phyloP scores from a whole-genome alignment of 2,329 filamentous ascomycete species.

The Hysterium pulicare region DNA sequence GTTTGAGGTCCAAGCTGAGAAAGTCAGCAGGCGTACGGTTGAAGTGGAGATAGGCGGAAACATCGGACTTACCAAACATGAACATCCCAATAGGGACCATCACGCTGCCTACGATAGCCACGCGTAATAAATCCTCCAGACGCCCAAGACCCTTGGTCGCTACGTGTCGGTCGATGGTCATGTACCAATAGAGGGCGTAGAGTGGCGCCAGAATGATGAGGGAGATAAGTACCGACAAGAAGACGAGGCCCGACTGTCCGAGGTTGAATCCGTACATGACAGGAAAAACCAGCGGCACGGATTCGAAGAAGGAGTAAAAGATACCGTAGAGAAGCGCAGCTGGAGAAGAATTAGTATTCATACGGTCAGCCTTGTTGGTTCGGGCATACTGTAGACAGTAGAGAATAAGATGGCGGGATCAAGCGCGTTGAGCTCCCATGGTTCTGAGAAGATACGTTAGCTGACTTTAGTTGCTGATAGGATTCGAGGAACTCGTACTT shows the following conservation, averaged over 20 bases:
- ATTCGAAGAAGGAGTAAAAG: conserved; percentile 69
- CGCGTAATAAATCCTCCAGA: conserved; percentile 29
- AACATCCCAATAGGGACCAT: conserved; percentile 31
- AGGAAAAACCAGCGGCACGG: conserved; percentile 43
- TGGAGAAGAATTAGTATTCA: no score
- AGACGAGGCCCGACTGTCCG: conserved; percentile 31
- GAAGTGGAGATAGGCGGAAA: background rate
- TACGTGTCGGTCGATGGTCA: conserved; percentile 19
- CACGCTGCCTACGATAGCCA: conserved; percentile 28
- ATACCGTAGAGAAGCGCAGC: conserved; percentile 74
- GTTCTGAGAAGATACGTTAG: no score
- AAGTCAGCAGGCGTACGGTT: background rate
- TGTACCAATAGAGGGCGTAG: conserved; percentile 21
- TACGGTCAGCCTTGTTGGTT: no score
- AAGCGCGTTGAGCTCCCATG: conserved; percentile 76
- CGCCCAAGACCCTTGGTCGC: conserved; percentile 17
- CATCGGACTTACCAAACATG: conserved; percentile 25
- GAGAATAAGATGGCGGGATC: conserved; percentile 83
- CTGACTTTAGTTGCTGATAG: no score
- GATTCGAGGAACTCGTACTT: no score
- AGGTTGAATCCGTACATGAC: conserved; percentile 40
- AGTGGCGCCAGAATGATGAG: conserved; percentile 16
- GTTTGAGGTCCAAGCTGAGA: conserved; percentile 20
- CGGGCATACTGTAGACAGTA: conserved; percentile 77
- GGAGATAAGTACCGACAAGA: conserved; percentile 30